A percentile compares a stretch with the other conserved stretches of the same genome.
phyloP scores from a whole-genome alignment of 805 yeast species.

The Starmera dryadoides region DNA sequence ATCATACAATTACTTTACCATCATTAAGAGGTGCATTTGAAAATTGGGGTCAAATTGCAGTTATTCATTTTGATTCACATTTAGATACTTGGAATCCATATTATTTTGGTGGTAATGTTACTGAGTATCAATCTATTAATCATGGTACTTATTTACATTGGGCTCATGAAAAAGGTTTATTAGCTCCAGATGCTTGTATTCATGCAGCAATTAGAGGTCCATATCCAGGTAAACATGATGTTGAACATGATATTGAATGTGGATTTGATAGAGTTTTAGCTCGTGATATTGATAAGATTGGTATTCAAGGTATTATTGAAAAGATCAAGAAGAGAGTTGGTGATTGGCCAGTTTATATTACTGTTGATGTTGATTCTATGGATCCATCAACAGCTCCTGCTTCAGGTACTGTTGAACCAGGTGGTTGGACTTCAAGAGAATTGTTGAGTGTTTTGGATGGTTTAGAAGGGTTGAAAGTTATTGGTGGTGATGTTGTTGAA shows the following conservation, averaged over 20 bases:
- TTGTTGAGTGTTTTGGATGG: constrained; percentile 35
- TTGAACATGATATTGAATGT: constrained; percentile 38
- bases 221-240: constrained; percentile 30
- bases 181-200: constrained; percentile 38
- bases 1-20: constrained; percentile 46
- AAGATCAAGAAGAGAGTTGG: constrained; percentile 30
- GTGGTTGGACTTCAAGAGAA: constrained; percentile 46
- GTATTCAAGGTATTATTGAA: constrained; percentile 29
- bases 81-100: constrained; percentile 66
- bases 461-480: constrained; percentile 34
- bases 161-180: constrained; percentile 61
- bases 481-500: constrained; percentile 48
- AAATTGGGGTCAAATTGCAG: constrained; percentile 36
- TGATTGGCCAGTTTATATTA: constrained; percentile 33
- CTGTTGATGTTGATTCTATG: constrained; percentile 44
- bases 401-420: constrained; percentile 46
- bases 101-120: constrained; percentile 54
- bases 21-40: constrained; percentile 41
- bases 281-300: constrained; percentile 37
- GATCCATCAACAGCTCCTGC: constrained; percentile 49
- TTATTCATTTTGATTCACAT: constrained; percentile 57
- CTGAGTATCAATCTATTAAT: constrained; percentile 50
- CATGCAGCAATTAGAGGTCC: constrained; percentile 69
- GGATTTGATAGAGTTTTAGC: constrained; percentile 43
- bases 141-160: constrained; percentile 69